Conservation (phyloP, 768 basidiomycete species). For the Rubroboletus pulcherrimus region DNA sequence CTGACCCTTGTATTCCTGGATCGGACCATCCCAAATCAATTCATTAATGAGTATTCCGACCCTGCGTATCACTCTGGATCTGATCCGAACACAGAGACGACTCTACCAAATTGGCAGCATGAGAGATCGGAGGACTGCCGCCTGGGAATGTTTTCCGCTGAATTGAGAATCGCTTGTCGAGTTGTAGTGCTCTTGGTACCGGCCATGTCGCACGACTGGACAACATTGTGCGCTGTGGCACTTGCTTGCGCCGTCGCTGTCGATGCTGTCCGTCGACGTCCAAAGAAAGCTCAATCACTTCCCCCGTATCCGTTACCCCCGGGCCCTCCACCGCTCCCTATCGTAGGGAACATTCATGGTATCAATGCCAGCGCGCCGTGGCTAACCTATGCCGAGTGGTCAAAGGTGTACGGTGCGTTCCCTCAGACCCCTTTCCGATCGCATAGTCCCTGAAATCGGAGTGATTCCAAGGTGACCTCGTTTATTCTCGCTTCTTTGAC, state of each 20-base stretch:
- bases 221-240: background rate
- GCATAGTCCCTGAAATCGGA: background rate
- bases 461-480: constrained; percentile 7
- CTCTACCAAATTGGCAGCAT: background rate
- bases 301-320: constrained; percentile 5
- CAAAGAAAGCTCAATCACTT: background rate
- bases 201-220: background rate
- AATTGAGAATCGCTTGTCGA: background rate
- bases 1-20: background rate
- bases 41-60: background rate
- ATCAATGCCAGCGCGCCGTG: constrained; percentile 8
- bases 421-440: background rate
- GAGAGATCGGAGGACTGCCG: background rate
- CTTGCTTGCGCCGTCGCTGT: background rate
- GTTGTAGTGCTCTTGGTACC: background rate
- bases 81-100: background rate
- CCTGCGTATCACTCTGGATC: background rate
- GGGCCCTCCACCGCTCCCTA: constrained; percentile 9
- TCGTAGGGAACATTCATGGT: constrained; percentile 15
- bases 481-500: constrained; percentile 12
- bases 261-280: background rate
- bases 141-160: background rate
- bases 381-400: constrained; percentile 16
- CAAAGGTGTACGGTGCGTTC: constrained; percentile 5
- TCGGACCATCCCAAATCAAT: background rate